phyloP scores from a whole-genome alignment of 2,329 filamentous ascomycete species.

The Paraconiothyrium brasiliense region DNA sequence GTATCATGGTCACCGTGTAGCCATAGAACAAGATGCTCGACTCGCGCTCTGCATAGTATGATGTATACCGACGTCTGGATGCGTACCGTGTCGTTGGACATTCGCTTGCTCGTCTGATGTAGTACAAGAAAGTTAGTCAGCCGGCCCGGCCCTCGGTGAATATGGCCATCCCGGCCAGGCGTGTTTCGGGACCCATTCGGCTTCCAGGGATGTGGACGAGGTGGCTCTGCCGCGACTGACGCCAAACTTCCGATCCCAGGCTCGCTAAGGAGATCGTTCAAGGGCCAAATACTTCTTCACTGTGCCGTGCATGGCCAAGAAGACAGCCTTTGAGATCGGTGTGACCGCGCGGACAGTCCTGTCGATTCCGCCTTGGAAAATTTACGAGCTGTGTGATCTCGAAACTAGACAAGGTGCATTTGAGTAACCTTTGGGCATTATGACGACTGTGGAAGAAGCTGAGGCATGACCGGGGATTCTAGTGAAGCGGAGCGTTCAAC shows the following conservation, averaged over 20 bases:
- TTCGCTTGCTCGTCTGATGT: neutral
- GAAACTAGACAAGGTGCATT: neutral
- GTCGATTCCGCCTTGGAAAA: neutral
- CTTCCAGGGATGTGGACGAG: neutral
- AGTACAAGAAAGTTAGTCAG: neutral
- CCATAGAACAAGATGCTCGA: neutral
- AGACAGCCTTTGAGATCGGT: neutral
- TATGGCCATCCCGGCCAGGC: neutral
- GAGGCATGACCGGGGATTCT: neutral
- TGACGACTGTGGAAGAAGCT: neutral
- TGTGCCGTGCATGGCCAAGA: neutral
- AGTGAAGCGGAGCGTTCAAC: neutral
- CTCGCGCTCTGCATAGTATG: neutral
- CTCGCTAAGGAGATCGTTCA: neutral
- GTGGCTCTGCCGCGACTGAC: neutral
- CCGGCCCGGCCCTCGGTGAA: neutral
- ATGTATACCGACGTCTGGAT: neutral
- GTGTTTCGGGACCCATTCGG: neutral
- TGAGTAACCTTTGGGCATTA: neutral
- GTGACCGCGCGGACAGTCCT: neutral
- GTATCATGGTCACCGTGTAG: neutral
- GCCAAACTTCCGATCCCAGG: neutral
- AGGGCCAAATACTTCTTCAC: neutral
- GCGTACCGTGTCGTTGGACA: neutral
- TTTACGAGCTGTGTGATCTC: neutral